Conservation (phyloP, 2,329 filamentous ascomycete species). For the Bipolaris zeicola region DNA sequence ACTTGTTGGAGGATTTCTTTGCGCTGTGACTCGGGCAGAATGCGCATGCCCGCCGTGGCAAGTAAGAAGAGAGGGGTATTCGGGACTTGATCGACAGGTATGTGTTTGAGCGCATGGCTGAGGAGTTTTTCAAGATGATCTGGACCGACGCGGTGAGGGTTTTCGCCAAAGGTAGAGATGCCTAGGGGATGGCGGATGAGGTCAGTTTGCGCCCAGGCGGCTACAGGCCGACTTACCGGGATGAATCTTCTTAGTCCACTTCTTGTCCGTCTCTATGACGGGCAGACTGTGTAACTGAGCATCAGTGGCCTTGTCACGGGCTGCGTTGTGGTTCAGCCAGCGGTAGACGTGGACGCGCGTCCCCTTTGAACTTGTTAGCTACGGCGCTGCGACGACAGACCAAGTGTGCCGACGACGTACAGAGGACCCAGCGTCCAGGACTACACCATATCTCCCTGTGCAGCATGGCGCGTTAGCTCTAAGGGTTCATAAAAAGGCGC, state of each 20-base stretch:
- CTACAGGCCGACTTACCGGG: conserved; percentile 63
- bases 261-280: conserved; percentile 78
- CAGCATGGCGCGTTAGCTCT: conserved; percentile 31
- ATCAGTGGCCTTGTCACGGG: conserved; percentile 64
- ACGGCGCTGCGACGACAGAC: conserved; percentile 1
- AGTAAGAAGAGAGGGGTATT: conserved; percentile 94
- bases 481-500: conserved; percentile 6
- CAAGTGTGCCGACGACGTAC: conserved; percentile 48
- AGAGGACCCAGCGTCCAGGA: conserved; percentile 96
- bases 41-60: conserved; percentile 92
- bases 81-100: conserved; percentile 75
- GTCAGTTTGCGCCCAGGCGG: not conserved
- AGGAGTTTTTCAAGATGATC: conserved; percentile 82
- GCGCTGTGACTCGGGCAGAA: conserved; percentile 77
- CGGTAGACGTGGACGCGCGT: conserved; percentile 93
- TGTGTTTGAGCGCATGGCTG: conserved; percentile 77
- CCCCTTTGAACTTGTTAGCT: conserved; percentile 57
- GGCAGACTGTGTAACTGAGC: conserved; percentile 73
- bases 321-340: conserved; percentile 80
- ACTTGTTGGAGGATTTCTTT: conserved; percentile 74
- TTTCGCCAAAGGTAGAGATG: conserved; percentile 85
- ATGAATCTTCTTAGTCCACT: conserved; percentile 91
- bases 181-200: conserved; percentile 48
- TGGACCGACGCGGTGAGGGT: conserved; percentile 74
- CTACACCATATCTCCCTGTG: conserved; percentile 79